Conservation (phyloP, 441 rosid species). For the Breynia disticha region DNA sequence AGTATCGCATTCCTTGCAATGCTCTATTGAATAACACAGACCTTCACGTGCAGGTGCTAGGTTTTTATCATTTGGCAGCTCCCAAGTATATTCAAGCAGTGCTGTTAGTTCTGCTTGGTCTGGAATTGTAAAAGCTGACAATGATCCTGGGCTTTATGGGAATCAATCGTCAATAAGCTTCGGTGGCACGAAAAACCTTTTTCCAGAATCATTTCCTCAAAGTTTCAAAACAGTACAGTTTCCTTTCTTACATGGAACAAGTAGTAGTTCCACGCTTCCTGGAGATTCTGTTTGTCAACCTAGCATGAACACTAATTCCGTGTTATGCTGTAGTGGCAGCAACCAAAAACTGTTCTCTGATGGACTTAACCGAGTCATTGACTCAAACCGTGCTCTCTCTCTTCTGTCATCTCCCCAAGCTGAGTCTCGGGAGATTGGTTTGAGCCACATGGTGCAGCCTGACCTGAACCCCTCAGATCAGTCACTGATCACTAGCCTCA, state of each 20-base stretch:
- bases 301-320: no score
- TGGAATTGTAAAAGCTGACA: slow-evolving; percentile 30
- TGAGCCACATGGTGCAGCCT: slow-evolving; percentile 33
- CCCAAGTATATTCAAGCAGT: slow-evolving; percentile 29
- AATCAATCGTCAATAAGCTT: slow-evolving; percentile 23
- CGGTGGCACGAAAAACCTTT: slow-evolving; percentile 18
- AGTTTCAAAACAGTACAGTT: slow-evolving; percentile 30
- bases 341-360: slow-evolving; percentile 29
- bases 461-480: slow-evolving; percentile 27
- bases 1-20: background rate
- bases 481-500: slow-evolving; percentile 27
- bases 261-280: slow-evolving; percentile 11
- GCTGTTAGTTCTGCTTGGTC: slow-evolving; percentile 31
- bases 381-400: slow-evolving; percentile 63
- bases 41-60: slow-evolving; percentile 32
- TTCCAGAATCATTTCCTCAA: slow-evolving; percentile 26
- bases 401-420: slow-evolving; percentile 74
- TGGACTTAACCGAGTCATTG: slow-evolving; percentile 20
- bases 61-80: slow-evolving; percentile 31
- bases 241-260: slow-evolving; percentile 28
- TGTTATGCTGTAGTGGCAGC: slow-evolving; percentile 16
- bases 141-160: slow-evolving; percentile 19
- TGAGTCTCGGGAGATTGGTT: slow-evolving; percentile 28
- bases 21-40: background rate
- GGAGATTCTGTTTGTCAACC: no score